Conservation (phyloP, 345 rosid species). For the Rhodamnia argentea region DNA sequence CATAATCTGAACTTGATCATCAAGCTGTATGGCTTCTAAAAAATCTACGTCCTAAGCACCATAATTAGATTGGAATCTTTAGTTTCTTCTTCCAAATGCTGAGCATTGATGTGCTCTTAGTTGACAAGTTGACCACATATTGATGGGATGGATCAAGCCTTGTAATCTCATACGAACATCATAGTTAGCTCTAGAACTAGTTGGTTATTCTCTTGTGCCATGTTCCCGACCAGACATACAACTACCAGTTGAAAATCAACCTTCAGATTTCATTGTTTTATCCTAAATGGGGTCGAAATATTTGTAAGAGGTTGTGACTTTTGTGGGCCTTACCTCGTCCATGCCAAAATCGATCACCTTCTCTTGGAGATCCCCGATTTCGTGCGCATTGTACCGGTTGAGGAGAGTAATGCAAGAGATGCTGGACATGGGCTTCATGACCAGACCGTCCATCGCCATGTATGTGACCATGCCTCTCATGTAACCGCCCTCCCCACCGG, state of each 20-base stretch:
- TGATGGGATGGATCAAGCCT: background rate
- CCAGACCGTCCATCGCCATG: conserved; percentile 2
- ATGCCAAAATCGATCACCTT: background rate
- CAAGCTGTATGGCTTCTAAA: no score
- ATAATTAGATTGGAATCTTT: background rate
- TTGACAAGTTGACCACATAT: background rate
- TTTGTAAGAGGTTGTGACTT: background rate
- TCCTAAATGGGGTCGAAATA: background rate
- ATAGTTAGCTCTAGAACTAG: background rate
- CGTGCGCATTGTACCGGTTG: background rate
- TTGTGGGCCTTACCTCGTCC: background rate
- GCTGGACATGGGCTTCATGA: conserved; percentile 2
- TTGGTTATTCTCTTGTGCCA: background rate
- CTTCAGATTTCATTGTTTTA: background rate
- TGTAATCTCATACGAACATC: background rate
- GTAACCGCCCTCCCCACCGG: background rate
- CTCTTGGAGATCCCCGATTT: background rate
- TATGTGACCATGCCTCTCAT: background rate
- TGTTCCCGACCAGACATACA: background rate
- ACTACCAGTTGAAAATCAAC: background rate
- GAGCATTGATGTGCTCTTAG: background rate
- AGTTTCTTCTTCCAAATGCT: background rate
- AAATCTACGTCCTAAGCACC: no score
- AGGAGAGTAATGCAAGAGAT: background rate
- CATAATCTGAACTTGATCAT: no score